Evolutionary conservation across 371 early-diverging fungal species (phyloP).

Genomic region (Lichtheimia ramosa): DNA sequence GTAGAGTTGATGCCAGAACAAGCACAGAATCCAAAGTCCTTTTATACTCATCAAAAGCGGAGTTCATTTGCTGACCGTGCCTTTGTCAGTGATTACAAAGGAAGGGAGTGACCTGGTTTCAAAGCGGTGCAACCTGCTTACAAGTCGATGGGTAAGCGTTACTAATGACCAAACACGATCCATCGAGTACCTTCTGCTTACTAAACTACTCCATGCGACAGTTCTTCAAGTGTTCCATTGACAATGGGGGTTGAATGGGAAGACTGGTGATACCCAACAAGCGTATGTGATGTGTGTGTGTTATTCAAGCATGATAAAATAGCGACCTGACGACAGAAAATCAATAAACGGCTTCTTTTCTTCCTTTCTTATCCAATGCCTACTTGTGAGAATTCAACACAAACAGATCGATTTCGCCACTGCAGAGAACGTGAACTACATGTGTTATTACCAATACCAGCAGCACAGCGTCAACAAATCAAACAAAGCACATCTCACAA

Average conservation of each 20-base stretch:
- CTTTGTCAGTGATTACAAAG: background rate
- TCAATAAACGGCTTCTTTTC: background rate
- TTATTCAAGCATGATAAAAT: background rate
- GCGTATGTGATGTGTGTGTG: background rate
- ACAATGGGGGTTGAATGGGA: too few species aligned
- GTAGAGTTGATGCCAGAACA: background rate
- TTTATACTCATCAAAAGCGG: background rate
- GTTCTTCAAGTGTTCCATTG: too few species aligned
- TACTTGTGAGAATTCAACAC: slow-evolving; percentile 1
- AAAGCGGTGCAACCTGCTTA: too few species aligned
- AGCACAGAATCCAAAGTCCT: background rate
- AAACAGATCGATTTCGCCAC: slow-evolving; percentile 1
- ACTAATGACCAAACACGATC: too few species aligned
- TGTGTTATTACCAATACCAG: background rate
- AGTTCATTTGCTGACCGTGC: background rate
- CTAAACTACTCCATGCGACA: too few species aligned
- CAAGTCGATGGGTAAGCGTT: too few species aligned
- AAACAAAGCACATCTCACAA: background rate
- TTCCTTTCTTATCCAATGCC: background rate
- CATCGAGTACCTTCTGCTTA: too few species aligned
- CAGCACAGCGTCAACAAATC: background rate
- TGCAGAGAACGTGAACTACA: background rate
- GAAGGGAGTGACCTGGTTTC: too few species aligned
- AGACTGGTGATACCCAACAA: too few species aligned
- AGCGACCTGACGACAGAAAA: too few species aligned